Base-by-base conservation (phyloP, 208 protist genomes). In the Borovskyia barvae region DNA sequence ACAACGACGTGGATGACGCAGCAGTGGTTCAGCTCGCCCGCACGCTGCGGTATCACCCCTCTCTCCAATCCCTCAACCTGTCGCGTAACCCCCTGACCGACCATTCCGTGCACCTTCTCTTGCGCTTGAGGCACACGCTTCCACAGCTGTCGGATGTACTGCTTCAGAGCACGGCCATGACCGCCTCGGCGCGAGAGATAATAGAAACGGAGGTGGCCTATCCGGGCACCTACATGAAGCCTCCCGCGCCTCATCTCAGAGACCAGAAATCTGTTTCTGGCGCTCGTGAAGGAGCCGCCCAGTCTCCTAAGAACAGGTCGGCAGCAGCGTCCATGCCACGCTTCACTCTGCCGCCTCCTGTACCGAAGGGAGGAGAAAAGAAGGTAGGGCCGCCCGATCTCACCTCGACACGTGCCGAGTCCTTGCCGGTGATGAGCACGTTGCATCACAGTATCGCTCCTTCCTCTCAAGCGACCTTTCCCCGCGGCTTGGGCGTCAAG, bases 81-180 rank as follows among this genome's bases (percentile, higher is more conserved):
- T 87, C 79, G 9, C 48, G 63, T 55, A 93, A 93, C 58, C 42
- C 61, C 28, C 17, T 90, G 47, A 85, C 70, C 1, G 75, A 84
- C 43, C 25, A 22, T 20, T 45, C 63, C 9, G 47, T 72, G 12
- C 46, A 51, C 0, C 58, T 60, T 1, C 66, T 94, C 17, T 30
- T 80, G 30, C 43, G 49, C 19, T 67, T 91, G 35, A 73, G 62
- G 9, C 40, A 53, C 19, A 67, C 68, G n/a, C 32, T 76, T 29
- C 65, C 72, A 33, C 36, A 61, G 11, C 53, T 93, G 20, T 66
- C 51, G 29, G 47, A 28, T 11, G 26, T 92, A 19, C 9, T 26
- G 5, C 64, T 82, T 14, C 22, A 75, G 17, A 73, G 75, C 51
- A 78, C 77, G 49, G 41, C 52, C 24, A 62, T 92, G 30, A 72